These are phyloP conservation scores for Solanum dulcamara DNA, from an alignment of 257 asterid genomes.

Conservation along the genomic window DNA sequence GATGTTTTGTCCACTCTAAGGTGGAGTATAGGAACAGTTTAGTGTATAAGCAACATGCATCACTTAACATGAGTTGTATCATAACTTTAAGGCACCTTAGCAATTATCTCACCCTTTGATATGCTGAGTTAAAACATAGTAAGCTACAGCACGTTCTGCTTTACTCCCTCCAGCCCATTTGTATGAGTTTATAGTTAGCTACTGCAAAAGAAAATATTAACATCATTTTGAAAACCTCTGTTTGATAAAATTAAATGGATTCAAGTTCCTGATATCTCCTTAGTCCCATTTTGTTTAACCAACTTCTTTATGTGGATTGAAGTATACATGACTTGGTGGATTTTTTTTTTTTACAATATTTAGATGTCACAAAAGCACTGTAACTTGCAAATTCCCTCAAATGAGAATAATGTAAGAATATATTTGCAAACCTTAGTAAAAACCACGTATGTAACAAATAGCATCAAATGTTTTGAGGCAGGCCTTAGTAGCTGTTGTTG, in stretches of 20 bases:
- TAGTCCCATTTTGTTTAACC: not conserved
- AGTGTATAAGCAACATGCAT: not conserved
- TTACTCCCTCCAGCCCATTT: not conserved
- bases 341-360: not conserved
- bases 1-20: not conserved
- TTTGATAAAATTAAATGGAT: not conserved
- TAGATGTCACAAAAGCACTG: not conserved
- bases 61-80: not conserved
- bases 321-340: not conserved
- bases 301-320: not conserved
- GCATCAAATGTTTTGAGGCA: not conserved
- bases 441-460: not conserved
- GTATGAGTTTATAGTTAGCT: not conserved
- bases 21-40: not conserved
- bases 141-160: not conserved
- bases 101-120: not conserved
- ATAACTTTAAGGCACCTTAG: not conserved
- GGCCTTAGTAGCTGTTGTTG: not conserved
- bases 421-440: not conserved
- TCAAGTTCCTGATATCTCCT: not conserved
- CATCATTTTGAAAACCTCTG: not conserved
- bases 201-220: not conserved
- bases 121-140: not conserved
- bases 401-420: not conserved
- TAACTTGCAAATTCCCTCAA: not conserved